Conservation (phyloP, 73 alveolate species). For the Paramecium tetraurelia region DNA sequence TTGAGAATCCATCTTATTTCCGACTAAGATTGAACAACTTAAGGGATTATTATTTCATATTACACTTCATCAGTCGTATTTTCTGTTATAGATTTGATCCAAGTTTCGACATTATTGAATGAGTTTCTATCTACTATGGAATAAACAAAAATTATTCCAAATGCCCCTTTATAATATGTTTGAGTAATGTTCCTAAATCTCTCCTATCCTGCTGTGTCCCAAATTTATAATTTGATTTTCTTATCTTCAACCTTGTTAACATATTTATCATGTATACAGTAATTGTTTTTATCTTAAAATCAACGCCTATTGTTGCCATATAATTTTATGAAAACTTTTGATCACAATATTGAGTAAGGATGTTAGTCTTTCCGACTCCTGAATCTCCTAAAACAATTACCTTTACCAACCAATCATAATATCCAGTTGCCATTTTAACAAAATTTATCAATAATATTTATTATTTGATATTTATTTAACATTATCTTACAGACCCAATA, state of each 20-base stretch:
- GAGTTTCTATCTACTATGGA: conserved; percentile 77
- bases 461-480: not conserved
- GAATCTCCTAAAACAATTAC: conserved; percentile 82
- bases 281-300: conserved; percentile 78
- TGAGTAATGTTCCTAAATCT: conserved; percentile 83
- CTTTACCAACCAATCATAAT: conserved; percentile 58
- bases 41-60: not conserved
- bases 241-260: not conserved
- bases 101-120: conserved; percentile 58
- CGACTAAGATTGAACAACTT: conserved; percentile 63
- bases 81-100: conserved; percentile 53
- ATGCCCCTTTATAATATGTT: conserved; percentile 80
- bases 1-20: conserved; percentile 69
- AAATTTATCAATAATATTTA: not conserved
- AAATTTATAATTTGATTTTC: conserved; percentile 43
- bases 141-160: conserved; percentile 77
- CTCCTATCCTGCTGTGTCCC: conserved; percentile 93
- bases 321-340: conserved; percentile 76
- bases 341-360: conserved; percentile 78
- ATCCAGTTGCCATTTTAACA: conserved; percentile 4
- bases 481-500: not conserved
- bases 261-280: not conserved
- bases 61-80: conserved; percentile 58
- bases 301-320: conserved; percentile 87
- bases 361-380: conserved; percentile 86